Evolutionary conservation across 1,139 yeast species (phyloP).

Genomic region (Kodamaea suecica): DNA sequence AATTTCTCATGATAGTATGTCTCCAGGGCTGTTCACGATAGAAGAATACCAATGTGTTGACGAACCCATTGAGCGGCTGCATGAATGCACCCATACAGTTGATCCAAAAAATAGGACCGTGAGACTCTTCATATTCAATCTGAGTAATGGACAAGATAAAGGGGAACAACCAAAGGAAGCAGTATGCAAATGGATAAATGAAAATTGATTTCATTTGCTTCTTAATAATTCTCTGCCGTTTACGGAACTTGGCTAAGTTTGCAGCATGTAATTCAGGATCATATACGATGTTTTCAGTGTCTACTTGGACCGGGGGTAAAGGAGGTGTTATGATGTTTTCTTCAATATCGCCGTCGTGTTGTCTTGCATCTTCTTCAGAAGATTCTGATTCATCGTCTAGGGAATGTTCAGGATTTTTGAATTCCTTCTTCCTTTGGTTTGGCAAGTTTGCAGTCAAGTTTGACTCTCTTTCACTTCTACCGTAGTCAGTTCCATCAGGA

Average conservation of each 20-base stretch:
- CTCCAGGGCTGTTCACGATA: conserved; percentile 79
- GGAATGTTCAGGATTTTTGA: conserved; percentile 6
- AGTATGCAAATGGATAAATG: conserved; percentile 79
- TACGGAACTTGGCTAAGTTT: conserved; percentile 56
- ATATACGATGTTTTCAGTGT: conserved; percentile 18
- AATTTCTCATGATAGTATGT: conserved; percentile 41
- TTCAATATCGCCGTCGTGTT: conserved; percentile 4
- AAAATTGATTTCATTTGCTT: conserved; percentile 79
- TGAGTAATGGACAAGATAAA: conserved; percentile 67
- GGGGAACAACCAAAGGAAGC: conserved; percentile 79
- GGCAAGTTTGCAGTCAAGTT: conserved; percentile 4
- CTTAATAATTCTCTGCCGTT: conserved; percentile 62
- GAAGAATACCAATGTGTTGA: conserved; percentile 73
- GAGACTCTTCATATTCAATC: conserved; percentile 43
- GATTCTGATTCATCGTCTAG: not conserved
- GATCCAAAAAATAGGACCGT: conserved; percentile 61
- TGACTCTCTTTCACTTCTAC: conserved; percentile 6
- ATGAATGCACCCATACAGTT: conserved; percentile 66
- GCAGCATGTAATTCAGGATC: conserved; percentile 53
- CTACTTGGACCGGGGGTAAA: conserved; percentile 13
- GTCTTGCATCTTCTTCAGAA: conserved; percentile 1
- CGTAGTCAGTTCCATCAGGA: too few relatives aligned
- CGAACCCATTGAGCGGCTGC: conserved; percentile 78
- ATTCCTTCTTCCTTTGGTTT: conserved; percentile 3
- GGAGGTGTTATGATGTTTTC: conserved; percentile 3